Percentiles rank a stretch among this genome's conserved stretches.
These are phyloP conservation scores for Tylopilus vinaceipallidus DNA, from an alignment of 768 basidiomycete genomes.

Conservation along the genomic window DNA sequence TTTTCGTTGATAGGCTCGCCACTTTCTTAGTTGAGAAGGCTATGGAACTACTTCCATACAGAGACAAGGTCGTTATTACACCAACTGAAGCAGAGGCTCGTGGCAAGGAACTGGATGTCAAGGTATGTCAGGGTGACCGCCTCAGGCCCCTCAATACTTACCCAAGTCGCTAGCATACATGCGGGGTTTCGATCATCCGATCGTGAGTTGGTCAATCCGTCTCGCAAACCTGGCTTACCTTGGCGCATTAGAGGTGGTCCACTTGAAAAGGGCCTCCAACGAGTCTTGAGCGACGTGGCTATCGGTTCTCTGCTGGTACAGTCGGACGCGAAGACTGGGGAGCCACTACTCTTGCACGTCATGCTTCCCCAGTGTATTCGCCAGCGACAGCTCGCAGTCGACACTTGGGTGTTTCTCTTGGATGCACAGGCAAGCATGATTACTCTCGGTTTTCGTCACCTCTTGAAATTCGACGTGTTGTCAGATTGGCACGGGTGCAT, in stretches of 20 bases:
- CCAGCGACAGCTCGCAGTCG: slow-evolving; percentile 55
- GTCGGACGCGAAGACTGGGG: slow-evolving; percentile 78
- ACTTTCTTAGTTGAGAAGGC: slow-evolving; percentile 85
- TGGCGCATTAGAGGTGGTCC: slow-evolving; percentile 68
- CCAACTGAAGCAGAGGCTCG: slow-evolving; percentile 54
- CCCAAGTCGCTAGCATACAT: slow-evolving; percentile 52
- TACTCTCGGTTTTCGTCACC: not conserved
- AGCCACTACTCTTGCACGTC: slow-evolving; percentile 82
- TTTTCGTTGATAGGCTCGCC: slow-evolving; percentile 85
- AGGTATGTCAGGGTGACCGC: slow-evolving; percentile 38
- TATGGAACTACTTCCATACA: slow-evolving; percentile 77
- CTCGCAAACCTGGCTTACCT: slow-evolving; percentile 1
- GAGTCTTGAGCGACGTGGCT: slow-evolving; percentile 82
- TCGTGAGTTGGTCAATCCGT: slow-evolving; percentile 52
- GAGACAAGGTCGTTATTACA: slow-evolving; percentile 57
- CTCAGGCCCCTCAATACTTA: not conserved
- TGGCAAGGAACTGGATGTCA: slow-evolving; percentile 63
- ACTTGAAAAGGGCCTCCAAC: slow-evolving; percentile 84
- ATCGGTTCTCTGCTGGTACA: slow-evolving; percentile 92
- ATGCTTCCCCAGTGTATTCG: slow-evolving; percentile 78
- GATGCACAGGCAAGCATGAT: slow-evolving; percentile 69
- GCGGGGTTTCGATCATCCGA: slow-evolving; percentile 86
- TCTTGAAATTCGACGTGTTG: not conserved
- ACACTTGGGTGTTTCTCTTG: slow-evolving; percentile 82
- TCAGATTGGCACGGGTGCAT: slow-evolving; percentile 90